phyloP scores from a whole-genome alignment of 495 filamentous ascomycete genomes.

The Friedmanniomyces endolithicus region DNA sequence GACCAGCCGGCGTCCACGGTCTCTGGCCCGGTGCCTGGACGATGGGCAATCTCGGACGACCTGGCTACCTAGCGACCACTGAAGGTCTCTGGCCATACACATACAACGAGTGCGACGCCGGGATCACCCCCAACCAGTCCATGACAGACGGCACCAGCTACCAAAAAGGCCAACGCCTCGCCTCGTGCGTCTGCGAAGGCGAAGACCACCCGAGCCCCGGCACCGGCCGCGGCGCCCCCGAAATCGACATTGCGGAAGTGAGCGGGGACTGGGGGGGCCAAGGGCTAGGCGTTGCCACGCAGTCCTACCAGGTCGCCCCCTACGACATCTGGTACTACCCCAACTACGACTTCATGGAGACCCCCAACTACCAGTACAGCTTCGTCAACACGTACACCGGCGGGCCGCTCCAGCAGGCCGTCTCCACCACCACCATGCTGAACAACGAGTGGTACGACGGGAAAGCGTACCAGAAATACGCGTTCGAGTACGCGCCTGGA shows the following conservation, averaged over 20 bases:
- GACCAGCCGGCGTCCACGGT: conserved; percentile 52
- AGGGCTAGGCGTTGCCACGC: conserved; percentile 51
- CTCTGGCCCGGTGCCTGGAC: conserved; percentile 80
- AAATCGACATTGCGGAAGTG: conserved; percentile 67
- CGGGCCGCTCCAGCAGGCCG: conserved; percentile 59
- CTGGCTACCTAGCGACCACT: conserved; percentile 27
- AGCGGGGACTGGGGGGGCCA: conserved; percentile 45
- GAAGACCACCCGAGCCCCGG: conserved; percentile 61
- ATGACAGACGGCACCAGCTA: conserved; percentile 52
- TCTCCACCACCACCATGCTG: conserved; percentile 57
- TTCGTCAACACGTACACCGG: conserved; percentile 34
- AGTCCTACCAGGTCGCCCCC: conserved; percentile 61
- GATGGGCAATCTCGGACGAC: conserved; percentile 30
- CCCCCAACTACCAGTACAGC: conserved; percentile 20
- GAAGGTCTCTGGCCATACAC: conserved; percentile 51
- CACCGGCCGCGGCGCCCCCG: conserved; percentile 57
- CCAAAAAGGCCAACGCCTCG: conserved; percentile 62
- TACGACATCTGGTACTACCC: conserved; percentile 69
- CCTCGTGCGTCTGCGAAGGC: conserved; percentile 52
- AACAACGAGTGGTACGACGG: conserved; percentile 71
- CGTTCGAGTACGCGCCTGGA: conserved; percentile 62
- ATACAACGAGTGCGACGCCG: conserved; percentile 61
- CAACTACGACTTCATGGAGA: conserved; percentile 34
- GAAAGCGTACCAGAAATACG: conserved; percentile 56
- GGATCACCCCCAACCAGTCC: conserved; percentile 70